A percentile compares a stretch with the other conserved stretches of the same genome.
These are phyloP conservation scores for Wickerhamomyces pijperi DNA, from an alignment of 805 yeast genomes.

Conservation along the genomic window DNA sequence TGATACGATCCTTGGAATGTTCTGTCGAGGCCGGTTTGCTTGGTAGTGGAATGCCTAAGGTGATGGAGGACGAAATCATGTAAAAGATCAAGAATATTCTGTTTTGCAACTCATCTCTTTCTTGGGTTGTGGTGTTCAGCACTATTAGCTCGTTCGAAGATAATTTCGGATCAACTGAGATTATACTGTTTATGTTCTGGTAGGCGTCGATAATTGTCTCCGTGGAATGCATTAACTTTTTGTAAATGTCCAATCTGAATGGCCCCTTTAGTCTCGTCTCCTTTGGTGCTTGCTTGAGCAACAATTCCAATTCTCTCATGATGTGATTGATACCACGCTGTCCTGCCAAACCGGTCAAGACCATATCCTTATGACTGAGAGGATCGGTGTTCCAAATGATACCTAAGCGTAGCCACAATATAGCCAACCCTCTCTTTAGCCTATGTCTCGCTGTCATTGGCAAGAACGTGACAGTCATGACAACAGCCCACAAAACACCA, in stretches of 20 bases:
- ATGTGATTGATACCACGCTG: slow-evolving; percentile 36
- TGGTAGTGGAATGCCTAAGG: slow-evolving; percentile 69
- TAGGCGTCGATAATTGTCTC: slow-evolving; percentile 62
- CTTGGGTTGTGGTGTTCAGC: slow-evolving; percentile 39
- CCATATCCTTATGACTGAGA: slow-evolving; percentile 27
- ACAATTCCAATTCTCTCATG: slow-evolving; percentile 46
- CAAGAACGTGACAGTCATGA: slow-evolving; percentile 51
- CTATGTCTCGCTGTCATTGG: slow-evolving; percentile 72
- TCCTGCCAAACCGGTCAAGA: slow-evolving; percentile 16
- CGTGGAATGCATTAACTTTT: slow-evolving; percentile 39
- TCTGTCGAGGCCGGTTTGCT: slow-evolving; percentile 67
- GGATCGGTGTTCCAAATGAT: slow-evolving; percentile 74
- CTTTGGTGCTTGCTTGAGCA: slow-evolving; percentile 61
- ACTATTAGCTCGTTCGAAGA: slow-evolving; percentile 44
- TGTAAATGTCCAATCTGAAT: slow-evolving; percentile 46
- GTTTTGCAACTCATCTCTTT: slow-evolving; percentile 59
- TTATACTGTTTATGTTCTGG: slow-evolving; percentile 62
- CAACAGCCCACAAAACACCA: slow-evolving; percentile 71
- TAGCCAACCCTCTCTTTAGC: slow-evolving; percentile 50
- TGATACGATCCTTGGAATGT: slow-evolving; percentile 59
- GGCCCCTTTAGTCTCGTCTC: slow-evolving; percentile 68
- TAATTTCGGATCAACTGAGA: slow-evolving; percentile 48
- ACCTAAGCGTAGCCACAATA: slow-evolving; percentile 73
- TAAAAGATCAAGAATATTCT: slow-evolving; percentile 68
- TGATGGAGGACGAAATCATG: slow-evolving; percentile 66